These are phyloP conservation scores for Trifolium subterraneum DNA, from an alignment of 306 rosid species.

Conservation along the genomic window DNA sequence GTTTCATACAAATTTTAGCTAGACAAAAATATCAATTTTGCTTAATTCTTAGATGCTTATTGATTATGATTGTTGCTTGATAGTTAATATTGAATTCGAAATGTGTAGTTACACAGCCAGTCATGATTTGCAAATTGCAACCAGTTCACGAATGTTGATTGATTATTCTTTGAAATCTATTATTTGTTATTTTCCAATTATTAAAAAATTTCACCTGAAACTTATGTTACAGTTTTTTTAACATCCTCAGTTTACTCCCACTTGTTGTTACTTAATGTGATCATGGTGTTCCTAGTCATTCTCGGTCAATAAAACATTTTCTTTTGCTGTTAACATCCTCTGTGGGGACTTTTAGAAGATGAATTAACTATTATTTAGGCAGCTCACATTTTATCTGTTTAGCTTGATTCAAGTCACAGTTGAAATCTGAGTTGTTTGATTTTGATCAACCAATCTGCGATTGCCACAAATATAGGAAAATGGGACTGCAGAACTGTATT, in stretches of 20 bases:
- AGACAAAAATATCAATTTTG: not conserved
- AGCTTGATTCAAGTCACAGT: too few relatives aligned
- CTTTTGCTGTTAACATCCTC: not conserved
- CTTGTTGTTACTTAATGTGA: not conserved
- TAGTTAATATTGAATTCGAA: not conserved
- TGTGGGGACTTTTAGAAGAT: not conserved
- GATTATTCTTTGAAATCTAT: not conserved
- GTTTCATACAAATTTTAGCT: constrained; percentile 14
- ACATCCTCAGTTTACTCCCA: too few relatives aligned
- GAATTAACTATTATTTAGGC: not conserved
- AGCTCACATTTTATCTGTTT: too few relatives aligned
- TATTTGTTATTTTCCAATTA: too few relatives aligned
- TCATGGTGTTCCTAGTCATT: constrained; percentile 18
- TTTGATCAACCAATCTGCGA: not conserved
- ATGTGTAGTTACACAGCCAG: constrained; percentile 4
- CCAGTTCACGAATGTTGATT: too few relatives aligned
- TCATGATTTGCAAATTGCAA: not conserved
- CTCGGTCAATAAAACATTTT: constrained; percentile 8
- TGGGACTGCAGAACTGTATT: not conserved
- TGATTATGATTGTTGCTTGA: constrained; percentile 20
- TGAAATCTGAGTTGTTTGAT: too few relatives aligned
- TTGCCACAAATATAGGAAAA: not conserved
- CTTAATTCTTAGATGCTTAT: not conserved
- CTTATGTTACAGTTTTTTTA: too few relatives aligned
- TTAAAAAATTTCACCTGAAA: too few relatives aligned